phyloP scores from a whole-genome alignment of 768 basidiomycete species.

The Podaxis sp. region DNA sequence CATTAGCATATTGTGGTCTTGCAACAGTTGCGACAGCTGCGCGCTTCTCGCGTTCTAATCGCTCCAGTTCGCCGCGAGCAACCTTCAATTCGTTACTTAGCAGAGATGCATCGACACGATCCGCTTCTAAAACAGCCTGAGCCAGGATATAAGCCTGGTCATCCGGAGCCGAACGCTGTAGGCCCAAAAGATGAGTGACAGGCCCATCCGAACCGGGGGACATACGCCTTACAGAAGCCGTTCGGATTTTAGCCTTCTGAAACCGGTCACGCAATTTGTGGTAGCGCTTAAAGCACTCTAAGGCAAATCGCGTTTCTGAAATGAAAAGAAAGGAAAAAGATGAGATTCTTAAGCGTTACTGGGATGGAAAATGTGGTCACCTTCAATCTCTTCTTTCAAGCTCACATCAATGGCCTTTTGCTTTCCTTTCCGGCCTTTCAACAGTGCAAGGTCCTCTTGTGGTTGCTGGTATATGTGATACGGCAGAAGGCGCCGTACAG shows the following conservation, averaged over 20 bases:
- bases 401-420: conserved; percentile 50
- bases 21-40: conserved; percentile 42
- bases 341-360: neutral
- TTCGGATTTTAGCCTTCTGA: conserved; percentile 47
- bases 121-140: conserved; percentile 63
- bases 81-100: conserved; percentile 61
- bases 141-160: conserved; percentile 65
- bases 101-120: conserved; percentile 59
- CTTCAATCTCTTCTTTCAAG: conserved; percentile 50
- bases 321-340: neutral
- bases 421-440: conserved; percentile 56
- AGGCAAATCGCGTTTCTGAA: conserved; percentile 70
- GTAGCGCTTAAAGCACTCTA: conserved; percentile 63
- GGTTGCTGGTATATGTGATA: conserved; percentile 83
- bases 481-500: conserved; percentile 69
- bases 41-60: conserved; percentile 69
- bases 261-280: conserved; percentile 59
- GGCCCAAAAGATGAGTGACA: conserved; percentile 1
- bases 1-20: conserved; percentile 37
- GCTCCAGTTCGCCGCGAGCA: conserved; percentile 65
- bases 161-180: conserved; percentile 59
- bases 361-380: conserved; percentile 26
- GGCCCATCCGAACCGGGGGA: neutral
- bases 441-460: conserved; percentile 51
- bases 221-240: conserved; percentile 52